Conservation (phyloP, 73 alveolate species). For the Symbiodinium natans region DNA sequence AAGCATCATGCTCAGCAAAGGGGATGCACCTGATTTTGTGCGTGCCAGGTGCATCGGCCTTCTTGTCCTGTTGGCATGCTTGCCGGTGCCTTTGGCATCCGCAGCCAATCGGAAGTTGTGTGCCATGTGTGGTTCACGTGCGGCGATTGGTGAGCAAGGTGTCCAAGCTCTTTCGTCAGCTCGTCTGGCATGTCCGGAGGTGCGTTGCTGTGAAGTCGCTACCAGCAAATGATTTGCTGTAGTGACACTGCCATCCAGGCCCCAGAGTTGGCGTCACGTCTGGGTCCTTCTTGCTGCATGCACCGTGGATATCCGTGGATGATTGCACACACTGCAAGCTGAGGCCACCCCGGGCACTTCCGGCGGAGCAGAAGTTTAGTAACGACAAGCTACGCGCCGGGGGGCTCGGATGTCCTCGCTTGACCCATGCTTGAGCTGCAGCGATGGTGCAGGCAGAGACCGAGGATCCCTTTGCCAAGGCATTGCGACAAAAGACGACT, state of each 20-base stretch:
- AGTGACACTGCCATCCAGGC: neutral
- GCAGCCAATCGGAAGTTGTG: neutral
- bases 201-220: neutral
- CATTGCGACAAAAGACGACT: neutral
- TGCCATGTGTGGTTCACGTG: neutral
- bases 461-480: constrained; percentile 94
- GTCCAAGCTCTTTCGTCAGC: neutral
- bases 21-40: too few relatives aligned
- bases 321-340: neutral
- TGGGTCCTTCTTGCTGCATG: neutral
- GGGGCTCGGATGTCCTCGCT: neutral
- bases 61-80: neutral
- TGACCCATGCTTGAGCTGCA: neutral
- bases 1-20: too few relatives aligned
- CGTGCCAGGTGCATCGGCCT: neutral
- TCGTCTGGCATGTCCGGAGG: neutral
- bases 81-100: neutral
- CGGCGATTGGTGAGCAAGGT: neutral
- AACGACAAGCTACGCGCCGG: constrained; percentile 61
- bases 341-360: constrained; percentile 30
- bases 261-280: neutral
- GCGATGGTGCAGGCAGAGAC: constrained; percentile 58
- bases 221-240: neutral
- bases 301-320: neutral
- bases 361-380: constrained; percentile 75